Conservation (phyloP, 2,329 filamentous ascomycete species). For the Macrophomina tecta region DNA sequence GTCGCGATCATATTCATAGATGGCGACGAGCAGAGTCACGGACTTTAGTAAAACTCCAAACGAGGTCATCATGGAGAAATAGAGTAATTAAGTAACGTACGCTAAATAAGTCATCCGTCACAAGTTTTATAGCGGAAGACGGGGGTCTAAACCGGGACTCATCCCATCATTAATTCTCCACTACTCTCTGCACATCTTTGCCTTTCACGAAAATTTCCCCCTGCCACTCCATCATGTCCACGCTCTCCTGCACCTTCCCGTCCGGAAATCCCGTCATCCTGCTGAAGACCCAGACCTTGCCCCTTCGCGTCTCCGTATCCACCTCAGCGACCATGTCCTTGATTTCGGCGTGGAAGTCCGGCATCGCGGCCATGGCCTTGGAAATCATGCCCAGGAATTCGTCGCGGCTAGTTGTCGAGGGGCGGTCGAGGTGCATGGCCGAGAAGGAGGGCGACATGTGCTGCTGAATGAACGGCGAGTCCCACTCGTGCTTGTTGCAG, state of each 20-base stretch:
- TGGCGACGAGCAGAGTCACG: too few species aligned
- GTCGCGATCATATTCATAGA: too few species aligned
- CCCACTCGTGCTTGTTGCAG: constrained; percentile 2
- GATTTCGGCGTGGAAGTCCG: neutral
- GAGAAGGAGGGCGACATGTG: constrained; percentile 1
- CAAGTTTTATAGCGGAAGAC: too few species aligned
- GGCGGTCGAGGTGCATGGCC: neutral
- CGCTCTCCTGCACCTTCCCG: neutral
- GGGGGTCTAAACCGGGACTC: neutral
- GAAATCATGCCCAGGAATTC: neutral
- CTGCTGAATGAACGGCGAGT: constrained; percentile 4
- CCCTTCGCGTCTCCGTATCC: neutral
- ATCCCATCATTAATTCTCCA: neutral
- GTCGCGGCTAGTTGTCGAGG: neutral
- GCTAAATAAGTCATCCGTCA: too few species aligned
- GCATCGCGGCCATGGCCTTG: neutral
- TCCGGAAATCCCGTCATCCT: constrained; percentile 9
- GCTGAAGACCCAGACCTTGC: constrained; percentile 10
- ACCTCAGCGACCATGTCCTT: constrained; percentile 1
- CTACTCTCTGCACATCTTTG: constrained; percentile 12
- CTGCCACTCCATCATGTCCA: constrained; percentile 22
- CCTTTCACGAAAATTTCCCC: constrained; percentile 5
- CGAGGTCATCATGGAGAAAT: too few species aligned
- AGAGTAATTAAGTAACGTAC: too few species aligned
- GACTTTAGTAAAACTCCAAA: too few species aligned